Evolutionary conservation across 495 filamentous ascomycete genomes (phyloP).

Genomic region (Tuber melanosporum): DNA sequence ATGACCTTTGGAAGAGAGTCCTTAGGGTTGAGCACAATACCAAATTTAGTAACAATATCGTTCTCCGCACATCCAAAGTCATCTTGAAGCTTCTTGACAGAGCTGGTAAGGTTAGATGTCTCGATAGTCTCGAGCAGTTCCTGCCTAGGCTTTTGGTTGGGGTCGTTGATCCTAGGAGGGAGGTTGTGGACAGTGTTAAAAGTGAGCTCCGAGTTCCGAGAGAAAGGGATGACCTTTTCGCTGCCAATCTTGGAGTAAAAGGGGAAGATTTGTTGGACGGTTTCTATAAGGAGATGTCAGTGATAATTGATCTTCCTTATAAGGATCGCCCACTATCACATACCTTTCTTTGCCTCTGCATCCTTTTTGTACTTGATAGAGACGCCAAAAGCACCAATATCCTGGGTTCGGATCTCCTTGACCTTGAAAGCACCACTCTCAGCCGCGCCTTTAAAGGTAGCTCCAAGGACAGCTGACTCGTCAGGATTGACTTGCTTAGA

Average conservation of each 20-base stretch:
- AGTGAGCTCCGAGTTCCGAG: constrained; percentile 76
- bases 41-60: constrained; percentile 74
- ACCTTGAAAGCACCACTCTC: constrained; percentile 91
- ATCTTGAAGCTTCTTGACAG: constrained; percentile 65
- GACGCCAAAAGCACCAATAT: constrained; percentile 64
- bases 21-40: constrained; percentile 61
- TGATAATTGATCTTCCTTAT: background rate
- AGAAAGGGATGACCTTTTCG: constrained; percentile 81
- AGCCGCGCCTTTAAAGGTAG: constrained; percentile 86
- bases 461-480: constrained; percentile 94
- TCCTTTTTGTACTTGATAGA: constrained; percentile 57
- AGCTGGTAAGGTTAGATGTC: constrained; percentile 77
- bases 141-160: constrained; percentile 44
- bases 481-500: constrained; percentile 93
- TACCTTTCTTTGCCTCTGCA: constrained; percentile 42
- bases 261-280: constrained; percentile 62
- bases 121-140: constrained; percentile 53
- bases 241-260: constrained; percentile 67
- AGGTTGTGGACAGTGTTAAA: constrained; percentile 72
- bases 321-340: background rate
- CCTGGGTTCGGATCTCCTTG: constrained; percentile 81
- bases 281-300: constrained; percentile 52
- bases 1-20: constrained; percentile 79
- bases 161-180: constrained; percentile 41
- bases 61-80: constrained; percentile 66